phyloP scores from a whole-genome alignment of 768 basidiomycete species.

The Hericium rajendrae region DNA sequence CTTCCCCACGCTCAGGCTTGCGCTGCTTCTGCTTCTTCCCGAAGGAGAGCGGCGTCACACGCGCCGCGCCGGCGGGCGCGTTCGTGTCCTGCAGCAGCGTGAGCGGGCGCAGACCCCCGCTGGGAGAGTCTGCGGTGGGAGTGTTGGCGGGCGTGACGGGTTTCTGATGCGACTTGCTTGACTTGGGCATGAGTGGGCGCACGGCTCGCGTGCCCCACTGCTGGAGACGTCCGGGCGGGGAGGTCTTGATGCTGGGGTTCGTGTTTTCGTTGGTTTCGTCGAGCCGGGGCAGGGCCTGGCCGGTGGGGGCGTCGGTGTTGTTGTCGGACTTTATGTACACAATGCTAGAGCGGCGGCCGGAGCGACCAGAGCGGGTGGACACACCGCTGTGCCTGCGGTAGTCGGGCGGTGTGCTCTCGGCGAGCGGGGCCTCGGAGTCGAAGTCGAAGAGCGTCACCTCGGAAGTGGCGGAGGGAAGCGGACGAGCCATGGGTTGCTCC shows the following conservation, averaged over 20 bases:
- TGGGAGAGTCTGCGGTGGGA: slow-evolving; percentile 16
- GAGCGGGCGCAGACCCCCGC: slow-evolving; percentile 47
- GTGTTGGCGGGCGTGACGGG: slow-evolving; percentile 17
- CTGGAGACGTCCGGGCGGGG: slow-evolving; percentile 21
- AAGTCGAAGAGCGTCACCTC: slow-evolving; percentile 53
- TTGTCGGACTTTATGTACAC: slow-evolving; percentile 56
- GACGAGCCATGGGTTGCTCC: slow-evolving; percentile 11
- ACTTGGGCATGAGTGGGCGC: slow-evolving; percentile 45
- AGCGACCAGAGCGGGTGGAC: slow-evolving; percentile 10
- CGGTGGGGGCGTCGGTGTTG: neutral
- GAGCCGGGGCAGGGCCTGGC: slow-evolving; percentile 14
- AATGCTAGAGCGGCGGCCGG: slow-evolving; percentile 46
- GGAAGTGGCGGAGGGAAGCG: slow-evolving; percentile 47
- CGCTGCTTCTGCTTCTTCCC: slow-evolving; percentile 42
- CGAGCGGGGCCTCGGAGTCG: slow-evolving; percentile 32
- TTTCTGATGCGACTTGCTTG: slow-evolving; percentile 40
- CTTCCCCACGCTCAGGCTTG: slow-evolving; percentile 19
- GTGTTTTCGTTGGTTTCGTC: slow-evolving; percentile 2
- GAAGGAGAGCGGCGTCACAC: slow-evolving; percentile 46
- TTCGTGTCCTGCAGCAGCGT: slow-evolving; percentile 55
- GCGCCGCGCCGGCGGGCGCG: slow-evolving; percentile 22
- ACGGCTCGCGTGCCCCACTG: slow-evolving; percentile 43
- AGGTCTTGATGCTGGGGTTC: slow-evolving; percentile 1
- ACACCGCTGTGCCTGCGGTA: slow-evolving; percentile 17
- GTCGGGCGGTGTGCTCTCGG: slow-evolving; percentile 59